phyloP scores from a whole-genome alignment of 306 rosid species.

The Cucumis sativus region DNA sequence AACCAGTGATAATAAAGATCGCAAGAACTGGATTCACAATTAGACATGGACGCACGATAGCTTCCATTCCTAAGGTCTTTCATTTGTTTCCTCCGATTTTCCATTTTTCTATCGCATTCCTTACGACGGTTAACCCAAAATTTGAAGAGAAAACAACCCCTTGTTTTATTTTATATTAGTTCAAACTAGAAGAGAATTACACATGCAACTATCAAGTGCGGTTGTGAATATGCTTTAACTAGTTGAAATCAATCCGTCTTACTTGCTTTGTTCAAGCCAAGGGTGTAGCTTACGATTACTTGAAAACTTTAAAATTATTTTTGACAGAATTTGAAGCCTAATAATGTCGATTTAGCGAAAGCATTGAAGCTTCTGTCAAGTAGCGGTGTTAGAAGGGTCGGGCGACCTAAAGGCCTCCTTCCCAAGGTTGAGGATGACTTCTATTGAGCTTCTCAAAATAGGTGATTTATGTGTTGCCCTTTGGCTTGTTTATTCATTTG shows the following conservation, averaged over 20 bases:
- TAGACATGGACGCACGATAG: slow-evolving; percentile 45
- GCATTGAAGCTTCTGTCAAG: slow-evolving; percentile 63
- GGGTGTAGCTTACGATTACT: neutral
- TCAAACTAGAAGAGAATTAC: too few relatives aligned
- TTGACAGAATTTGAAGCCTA: slow-evolving; percentile 40
- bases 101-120: neutral
- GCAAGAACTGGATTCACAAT: slow-evolving; percentile 45
- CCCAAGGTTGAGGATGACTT: slow-evolving; percentile 34
- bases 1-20: slow-evolving; percentile 54
- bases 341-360: slow-evolving; percentile 40
- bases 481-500: neutral
- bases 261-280: neutral
- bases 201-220: too few relatives aligned
- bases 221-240: neutral
- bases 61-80: slow-evolving; percentile 58
- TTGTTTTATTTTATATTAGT: neutral
- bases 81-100: neutral
- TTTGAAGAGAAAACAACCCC: neutral
- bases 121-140: neutral
- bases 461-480: neutral
- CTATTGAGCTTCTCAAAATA: slow-evolving; percentile 14
- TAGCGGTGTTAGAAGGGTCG: slow-evolving; percentile 28
- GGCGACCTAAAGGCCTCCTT: slow-evolving; percentile 40
- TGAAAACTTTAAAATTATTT: neutral
- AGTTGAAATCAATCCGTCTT: neutral